Base-by-base conservation (phyloP, 495 filamentous ascomycete genomes). In the Penicillium paradoxum region DNA sequence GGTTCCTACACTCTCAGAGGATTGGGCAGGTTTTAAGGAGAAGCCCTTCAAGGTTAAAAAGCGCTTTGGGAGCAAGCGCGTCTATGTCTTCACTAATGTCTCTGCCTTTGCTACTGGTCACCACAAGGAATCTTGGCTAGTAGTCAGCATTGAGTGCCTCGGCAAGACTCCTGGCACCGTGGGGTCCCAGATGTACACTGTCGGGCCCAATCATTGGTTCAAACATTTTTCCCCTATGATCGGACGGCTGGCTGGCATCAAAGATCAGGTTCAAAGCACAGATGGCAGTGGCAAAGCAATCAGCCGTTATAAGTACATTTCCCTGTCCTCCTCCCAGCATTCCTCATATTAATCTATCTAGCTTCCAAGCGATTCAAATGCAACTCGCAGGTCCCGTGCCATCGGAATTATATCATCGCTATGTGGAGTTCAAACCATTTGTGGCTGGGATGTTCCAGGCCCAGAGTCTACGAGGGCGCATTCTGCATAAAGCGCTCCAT, bases 301-400 rank as follows among this genome's bases (percentile, higher is more conserved):
- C 41, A 73, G 50, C 40, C 84, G 80, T 68, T 91, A 91, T 65
- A 87, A 91, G 86, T 88, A 70, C 38, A 83, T 73, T 39, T 0
- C 10, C 24, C 46, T 38, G 10, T 8, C 27, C 29, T 36, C 21
- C 6, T 18, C 17, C 24, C 34, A 6, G n/a, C 27, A 15, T 38
- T 54, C 37, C 33, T 13, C n/a, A n/a, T n/a, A n/a, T n/a, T n/a
- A n/a, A n/a, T n/a, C n/a, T n/a, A n/a, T n/a, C n/a, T 30, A 91
- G 87, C 66, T 97, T 97, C 72, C 90, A 95, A 79, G 90, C 92
- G 33, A 93, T 91, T 65, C 86, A 96, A 56, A 83, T 97, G 40
- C 92, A 97, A 55, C 79, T 97, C 25, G 73, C 77, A 19, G 92
- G 92, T 0, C 92, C 92, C 0, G 85, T 91, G 0, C 91, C 92